Evolutionary conservation across 495 filamentous ascomycete species (phyloP), one percentile per base, ranked within the genome.

Genomic region (Thozetella sp.): DNA sequence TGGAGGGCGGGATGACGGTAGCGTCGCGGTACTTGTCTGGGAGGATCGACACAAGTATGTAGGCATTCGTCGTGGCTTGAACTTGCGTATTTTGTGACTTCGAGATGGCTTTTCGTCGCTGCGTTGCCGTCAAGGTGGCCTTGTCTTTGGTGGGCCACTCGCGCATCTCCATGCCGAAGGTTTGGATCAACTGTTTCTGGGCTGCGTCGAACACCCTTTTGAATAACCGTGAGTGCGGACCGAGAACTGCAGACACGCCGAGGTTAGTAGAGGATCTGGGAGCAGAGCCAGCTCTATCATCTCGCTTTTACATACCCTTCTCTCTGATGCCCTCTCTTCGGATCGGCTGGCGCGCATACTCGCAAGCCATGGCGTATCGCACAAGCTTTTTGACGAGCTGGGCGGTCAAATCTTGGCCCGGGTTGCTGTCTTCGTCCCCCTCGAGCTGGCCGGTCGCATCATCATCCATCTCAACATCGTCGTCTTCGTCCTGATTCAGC

Each of bases 341-440:
- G 27, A 99, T 91, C 0, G 89, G 86, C 48, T 83, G 79, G 17
- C 95, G 84, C n/a, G 90, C 82, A 71, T 90, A 96, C 70, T 97
- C 95, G 76, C 91, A 92, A 2, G 93, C 86, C 4, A 98, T 71
- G 2, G 93, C 95, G 46, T 97, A 85, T n/a, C 95, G 88, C 20
- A 98, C 89, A 51, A 99, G 76, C 63, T 93, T 97, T 75, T 97
- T 97, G 26, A 92, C 86, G 65, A 94, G 78, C 60, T 90, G 86
- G 53, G 89, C 85, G 63, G 74, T 84, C 24, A 63, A 62, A 11
- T 66, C 55, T 2, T 53, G 54, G 4, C 51, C 24, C 26, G 40
- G 61, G 53, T 76, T 64, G 64, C 72, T 64, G 54, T 77, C 67
- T 55, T 70, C 57, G 52, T 70, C 69, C 9, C 73, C 59, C 25